Percentiles rank a stretch among this genome's conserved stretches.
These are phyloP conservation scores for Macrocybe gigantea DNA, from an alignment of 768 basidiomycete species.

Conservation along the genomic window DNA sequence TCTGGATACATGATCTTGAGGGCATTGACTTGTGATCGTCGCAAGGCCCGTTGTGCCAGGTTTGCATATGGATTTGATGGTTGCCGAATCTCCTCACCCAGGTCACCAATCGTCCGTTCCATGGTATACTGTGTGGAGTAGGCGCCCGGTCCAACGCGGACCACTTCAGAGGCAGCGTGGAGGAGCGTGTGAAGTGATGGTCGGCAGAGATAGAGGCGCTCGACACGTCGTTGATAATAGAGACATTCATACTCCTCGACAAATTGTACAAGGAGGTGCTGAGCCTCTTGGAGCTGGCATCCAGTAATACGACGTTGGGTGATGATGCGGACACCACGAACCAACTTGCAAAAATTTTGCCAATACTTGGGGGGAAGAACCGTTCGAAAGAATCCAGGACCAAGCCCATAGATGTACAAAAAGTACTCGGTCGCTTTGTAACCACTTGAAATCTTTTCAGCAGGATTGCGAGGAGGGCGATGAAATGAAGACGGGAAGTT, in stretches of 20 bases:
- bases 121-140: constrained; percentile 22
- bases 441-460: constrained; percentile 29
- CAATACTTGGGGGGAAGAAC: constrained; percentile 23
- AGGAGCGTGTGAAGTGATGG: constrained; percentile 24
- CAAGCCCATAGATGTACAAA: constrained; percentile 26
- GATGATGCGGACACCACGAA: constrained; percentile 18
- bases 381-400: constrained; percentile 21
- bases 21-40: constrained; percentile 14
- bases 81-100: constrained; percentile 20
- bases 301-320: constrained; percentile 16
- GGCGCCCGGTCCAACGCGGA: constrained; percentile 13
- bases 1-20: constrained; percentile 2
- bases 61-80: constrained; percentile 22
- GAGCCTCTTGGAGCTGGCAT: constrained; percentile 14
- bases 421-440: constrained; percentile 33
- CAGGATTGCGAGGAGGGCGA: constrained; percentile 19
- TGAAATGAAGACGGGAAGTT: constrained; percentile 26
- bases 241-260: constrained; percentile 25
- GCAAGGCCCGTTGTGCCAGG: constrained; percentile 14
- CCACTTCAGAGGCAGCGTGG: constrained; percentile 21
- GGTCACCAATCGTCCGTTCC: constrained; percentile 24
- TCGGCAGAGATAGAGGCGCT: constrained; percentile 25
- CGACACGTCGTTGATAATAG: constrained; percentile 21
- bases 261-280: constrained; percentile 18
- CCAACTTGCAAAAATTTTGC: constrained; percentile 25